Conservation (phyloP, 2,329 filamentous ascomycete species). For the Coleophoma cylindrospora region DNA sequence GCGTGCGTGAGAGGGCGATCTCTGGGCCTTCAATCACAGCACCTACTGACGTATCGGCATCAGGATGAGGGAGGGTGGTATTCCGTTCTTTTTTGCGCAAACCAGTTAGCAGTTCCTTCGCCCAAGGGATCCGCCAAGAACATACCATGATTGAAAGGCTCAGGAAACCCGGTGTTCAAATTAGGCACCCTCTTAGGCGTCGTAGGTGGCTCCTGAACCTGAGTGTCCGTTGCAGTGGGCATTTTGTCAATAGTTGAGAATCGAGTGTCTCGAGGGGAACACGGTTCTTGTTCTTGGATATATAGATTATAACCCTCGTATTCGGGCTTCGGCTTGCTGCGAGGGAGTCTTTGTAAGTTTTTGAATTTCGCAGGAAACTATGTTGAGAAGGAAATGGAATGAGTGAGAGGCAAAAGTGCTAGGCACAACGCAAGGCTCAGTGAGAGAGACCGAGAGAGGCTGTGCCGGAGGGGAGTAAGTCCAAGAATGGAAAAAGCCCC, state of each 20-base stretch:
- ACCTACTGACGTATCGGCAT: slow-evolving; percentile 51
- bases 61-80: slow-evolving; percentile 57
- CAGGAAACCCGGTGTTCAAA: slow-evolving; percentile 31
- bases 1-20: slow-evolving; percentile 32
- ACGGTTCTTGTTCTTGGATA: background rate
- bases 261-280: background rate
- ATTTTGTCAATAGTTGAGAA: background rate
- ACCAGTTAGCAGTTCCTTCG: too few relatives aligned
- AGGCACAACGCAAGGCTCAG: too few relatives aligned
- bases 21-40: slow-evolving; percentile 53
- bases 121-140: background rate
- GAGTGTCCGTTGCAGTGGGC: background rate
- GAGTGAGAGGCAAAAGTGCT: too few relatives aligned
- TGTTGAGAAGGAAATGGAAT: too few relatives aligned
- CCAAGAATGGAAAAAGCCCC: too few relatives aligned
- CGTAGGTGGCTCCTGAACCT: background rate
- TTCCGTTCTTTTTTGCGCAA: slow-evolving; percentile 35
- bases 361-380: too few relatives aligned
- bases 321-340: too few relatives aligned
- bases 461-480: too few relatives aligned
- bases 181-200: slow-evolving; percentile 19
- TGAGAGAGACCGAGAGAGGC: too few relatives aligned
- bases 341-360: too few relatives aligned
- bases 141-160: slow-evolving; percentile 22
- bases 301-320: background rate